Evolutionary conservation across 495 filamentous ascomycete species (phyloP).

Genomic region (Podospora appendiculata): DNA sequence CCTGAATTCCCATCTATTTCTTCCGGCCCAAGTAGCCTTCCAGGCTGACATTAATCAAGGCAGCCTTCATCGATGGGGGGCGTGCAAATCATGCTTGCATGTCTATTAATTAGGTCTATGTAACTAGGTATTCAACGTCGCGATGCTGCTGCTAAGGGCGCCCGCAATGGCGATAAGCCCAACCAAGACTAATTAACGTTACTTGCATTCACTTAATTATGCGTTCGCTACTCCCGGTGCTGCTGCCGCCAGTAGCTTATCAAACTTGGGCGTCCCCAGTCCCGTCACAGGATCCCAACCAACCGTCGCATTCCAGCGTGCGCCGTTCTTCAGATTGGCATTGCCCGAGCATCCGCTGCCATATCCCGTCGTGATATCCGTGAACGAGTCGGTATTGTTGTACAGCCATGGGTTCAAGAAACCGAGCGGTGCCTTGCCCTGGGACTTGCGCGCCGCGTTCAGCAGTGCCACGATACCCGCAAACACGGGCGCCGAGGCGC

Average conservation of each 20-base stretch:
- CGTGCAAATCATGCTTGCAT: too few relatives aligned
- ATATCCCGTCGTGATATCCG: constrained; percentile 54
- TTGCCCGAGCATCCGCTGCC: constrained; percentile 53
- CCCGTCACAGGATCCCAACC: constrained; percentile 44
- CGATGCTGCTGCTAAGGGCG: too few relatives aligned
- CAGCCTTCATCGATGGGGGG: too few relatives aligned
- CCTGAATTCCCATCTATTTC: too few relatives aligned
- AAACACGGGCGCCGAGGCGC: constrained; percentile 55
- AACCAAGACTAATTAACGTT: background rate
- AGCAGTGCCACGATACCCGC: constrained; percentile 57
- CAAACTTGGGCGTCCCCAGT: constrained; percentile 31
- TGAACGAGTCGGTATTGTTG: constrained; percentile 42
- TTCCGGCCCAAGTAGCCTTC: too few relatives aligned
- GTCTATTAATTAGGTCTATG: too few relatives aligned
- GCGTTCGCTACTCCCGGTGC: constrained; percentile 19
- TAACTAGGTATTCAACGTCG: too few relatives aligned
- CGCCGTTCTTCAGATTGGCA: constrained; percentile 37
- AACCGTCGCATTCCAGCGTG: constrained; percentile 49
- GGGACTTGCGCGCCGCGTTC: constrained; percentile 56
- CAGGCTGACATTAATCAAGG: too few relatives aligned
- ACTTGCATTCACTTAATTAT: constrained; percentile 1
- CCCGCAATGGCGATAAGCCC: too few relatives aligned
- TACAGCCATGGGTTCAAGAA: constrained; percentile 77
- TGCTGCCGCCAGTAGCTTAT: constrained; percentile 11
- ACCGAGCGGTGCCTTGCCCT: constrained; percentile 50